Evolutionary conservation across 1,284 basidiomycete species (phyloP), one percentile per base, ranked within the genome.

Genomic region (Puccinia novopanici): DNA sequence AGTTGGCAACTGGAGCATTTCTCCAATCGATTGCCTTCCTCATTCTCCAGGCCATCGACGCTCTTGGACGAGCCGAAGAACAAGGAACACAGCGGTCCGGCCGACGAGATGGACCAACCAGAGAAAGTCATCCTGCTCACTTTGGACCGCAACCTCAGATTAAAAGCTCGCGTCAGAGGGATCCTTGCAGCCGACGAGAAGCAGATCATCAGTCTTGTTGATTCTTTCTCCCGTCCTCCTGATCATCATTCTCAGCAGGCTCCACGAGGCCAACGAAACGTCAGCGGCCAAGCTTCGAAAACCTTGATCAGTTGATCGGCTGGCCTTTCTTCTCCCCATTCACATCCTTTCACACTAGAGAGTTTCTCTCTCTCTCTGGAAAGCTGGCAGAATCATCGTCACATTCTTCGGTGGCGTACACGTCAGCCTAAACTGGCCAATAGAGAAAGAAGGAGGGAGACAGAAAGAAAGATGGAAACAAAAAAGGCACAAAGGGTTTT

Each of bases 1-100:
- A 88, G 92, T 68, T 98, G 94, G 93, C 96, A 98, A 85, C 89
- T 91, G 74, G 91, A 94, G 68, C 93, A 98, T 84, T 98, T 95
- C 90, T 88, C 91, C 30, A 93, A 97, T 86, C 90, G 95, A 55
- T 91, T 92, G 0, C 87, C 87, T 24, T 87, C 93, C 2, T 40
- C 22, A 27, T 42, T n/a, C 12, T 1, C 37, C 42, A 67, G n/a
- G n/a, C 40, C 37, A 40, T 50, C 59, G 30, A 19, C 59, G 22
- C 45, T 40, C 24, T 40, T 34, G 54, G 24, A 4, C 30, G 67
- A 24, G 12, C 17, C 24, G 50, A 19, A 68, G 19, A 61, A 37
- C 4, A 37, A 61, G 24, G 27, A 30, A 30, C 63, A 67, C 22
- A 37, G n/a, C n/a, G n/a, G 40, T 67, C 34, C 30, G 30, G 34